Conservation (phyloP, 2,329 filamentous ascomycete species). For the Pestalotiopsis sp. region DNA sequence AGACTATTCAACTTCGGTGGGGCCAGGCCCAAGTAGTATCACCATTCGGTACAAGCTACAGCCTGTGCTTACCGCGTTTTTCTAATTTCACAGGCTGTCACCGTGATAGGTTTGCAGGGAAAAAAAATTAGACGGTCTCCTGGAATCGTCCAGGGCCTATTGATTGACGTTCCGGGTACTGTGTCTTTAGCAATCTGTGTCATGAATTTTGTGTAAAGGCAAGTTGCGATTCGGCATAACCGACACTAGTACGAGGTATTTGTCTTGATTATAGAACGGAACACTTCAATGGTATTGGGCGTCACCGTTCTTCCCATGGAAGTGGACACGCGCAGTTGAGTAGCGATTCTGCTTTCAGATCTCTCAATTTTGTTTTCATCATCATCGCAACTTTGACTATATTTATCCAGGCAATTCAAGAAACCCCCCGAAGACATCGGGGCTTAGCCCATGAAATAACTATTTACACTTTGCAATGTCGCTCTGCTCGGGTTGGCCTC, state of each 20-base stretch:
- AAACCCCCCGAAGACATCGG: not conserved
- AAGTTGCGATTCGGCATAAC: not conserved
- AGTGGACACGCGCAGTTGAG: not conserved
- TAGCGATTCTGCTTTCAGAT: not conserved
- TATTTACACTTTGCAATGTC: constrained; percentile 90
- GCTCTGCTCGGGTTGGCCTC: constrained; percentile 82
- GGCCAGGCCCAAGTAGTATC: too few relatives aligned
- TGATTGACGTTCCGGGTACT: too few relatives aligned
- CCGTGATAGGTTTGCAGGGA: too few relatives aligned
- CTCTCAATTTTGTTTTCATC: not conserved
- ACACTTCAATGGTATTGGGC: not conserved
- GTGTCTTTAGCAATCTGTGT: too few relatives aligned
- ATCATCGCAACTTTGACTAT: not conserved
- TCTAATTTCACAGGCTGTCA: too few relatives aligned
- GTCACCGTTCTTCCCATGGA: not conserved
- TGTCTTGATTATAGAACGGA: not conserved
- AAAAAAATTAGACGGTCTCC: too few relatives aligned
- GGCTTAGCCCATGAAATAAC: constrained; percentile 69
- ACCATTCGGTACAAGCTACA: too few relatives aligned
- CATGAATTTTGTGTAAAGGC: not conserved
- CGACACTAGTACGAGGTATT: not conserved
- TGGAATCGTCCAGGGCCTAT: too few relatives aligned
- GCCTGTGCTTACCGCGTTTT: too few relatives aligned
- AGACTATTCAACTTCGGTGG: too few relatives aligned
- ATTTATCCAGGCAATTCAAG: not conserved